phyloP scores from a whole-genome alignment of 495 filamentous ascomycete genomes.

The Tuber umbilicatum region DNA sequence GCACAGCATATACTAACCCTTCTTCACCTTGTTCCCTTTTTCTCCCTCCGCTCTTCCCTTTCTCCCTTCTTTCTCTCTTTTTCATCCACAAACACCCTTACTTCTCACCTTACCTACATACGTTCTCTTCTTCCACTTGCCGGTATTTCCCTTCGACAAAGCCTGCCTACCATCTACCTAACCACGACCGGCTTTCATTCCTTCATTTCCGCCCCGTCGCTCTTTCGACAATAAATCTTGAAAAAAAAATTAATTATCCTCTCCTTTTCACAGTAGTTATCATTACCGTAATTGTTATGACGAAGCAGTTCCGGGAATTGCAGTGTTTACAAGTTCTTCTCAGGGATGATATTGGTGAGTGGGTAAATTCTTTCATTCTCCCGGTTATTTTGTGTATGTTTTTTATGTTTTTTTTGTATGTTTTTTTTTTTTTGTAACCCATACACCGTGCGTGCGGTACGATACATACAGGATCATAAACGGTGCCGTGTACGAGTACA shows the following conservation, averaged over 20 bases:
- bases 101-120: background rate
- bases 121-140: background rate
- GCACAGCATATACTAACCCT: background rate
- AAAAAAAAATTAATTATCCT: background rate
- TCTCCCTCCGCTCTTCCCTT: background rate
- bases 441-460: background rate
- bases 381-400: background rate
- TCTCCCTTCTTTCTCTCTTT: background rate
- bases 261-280: background rate
- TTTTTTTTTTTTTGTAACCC: background rate
- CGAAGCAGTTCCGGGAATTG: slow-evolving; percentile 34
- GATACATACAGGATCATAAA: too few species aligned
- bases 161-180: background rate
- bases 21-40: background rate
- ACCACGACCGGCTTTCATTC: background rate
- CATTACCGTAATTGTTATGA: slow-evolving; percentile 21
- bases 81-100: background rate
- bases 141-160: too few species aligned
- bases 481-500: background rate
- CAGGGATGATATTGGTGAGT: slow-evolving; percentile 35
- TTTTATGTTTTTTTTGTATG: background rate
- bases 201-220: background rate
- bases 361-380: background rate
- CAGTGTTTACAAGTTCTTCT: slow-evolving; percentile 35
- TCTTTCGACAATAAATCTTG: background rate